Percentiles rank a stretch among this genome's conserved stretches.
These are phyloP conservation scores for Graphilbum fragrans DNA, from an alignment of 2,329 filamentous ascomycete genomes.

Conservation along the genomic window DNA sequence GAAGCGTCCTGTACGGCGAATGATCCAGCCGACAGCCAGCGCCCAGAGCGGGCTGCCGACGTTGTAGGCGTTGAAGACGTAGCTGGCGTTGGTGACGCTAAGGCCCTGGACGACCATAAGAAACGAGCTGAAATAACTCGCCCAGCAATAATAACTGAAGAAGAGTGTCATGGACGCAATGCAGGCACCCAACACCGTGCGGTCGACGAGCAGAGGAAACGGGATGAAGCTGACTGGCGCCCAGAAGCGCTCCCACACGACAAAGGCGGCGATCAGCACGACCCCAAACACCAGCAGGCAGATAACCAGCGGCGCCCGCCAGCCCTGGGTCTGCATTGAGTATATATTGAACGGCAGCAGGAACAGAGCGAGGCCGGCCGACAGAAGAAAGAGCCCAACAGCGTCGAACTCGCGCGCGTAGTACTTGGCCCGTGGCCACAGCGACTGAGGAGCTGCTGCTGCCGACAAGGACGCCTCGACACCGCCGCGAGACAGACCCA, in stretches of 20 bases:
- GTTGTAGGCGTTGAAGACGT: slow-evolving; percentile 8
- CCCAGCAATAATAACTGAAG: slow-evolving; percentile 10
- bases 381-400: slow-evolving; percentile 42
- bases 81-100: slow-evolving; percentile 8
- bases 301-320: slow-evolving; percentile 41
- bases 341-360: slow-evolving; percentile 53
- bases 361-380: slow-evolving; percentile 44
- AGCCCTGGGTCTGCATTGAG: slow-evolving; percentile 31
- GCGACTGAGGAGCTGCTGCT: too few species aligned
- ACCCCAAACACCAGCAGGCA: slow-evolving; percentile 50
- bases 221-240: slow-evolving; percentile 37
- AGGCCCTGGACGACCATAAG: slow-evolving; percentile 12
- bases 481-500: slow-evolving; percentile 26
- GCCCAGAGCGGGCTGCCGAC: slow-evolving; percentile 26
- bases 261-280: slow-evolving; percentile 35
- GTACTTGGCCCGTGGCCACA: too few species aligned
- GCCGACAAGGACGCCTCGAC: too few species aligned
- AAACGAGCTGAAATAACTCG: slow-evolving; percentile 11
- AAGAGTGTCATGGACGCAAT: slow-evolving; percentile 4
- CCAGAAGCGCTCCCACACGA: slow-evolving; percentile 42
- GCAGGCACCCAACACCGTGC: slow-evolving; percentile 30
- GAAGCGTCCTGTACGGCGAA: slow-evolving; percentile 36
- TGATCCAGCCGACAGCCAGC: slow-evolving; percentile 28
- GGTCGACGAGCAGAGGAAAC: slow-evolving; percentile 24
- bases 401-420: slow-evolving; percentile 1